These are phyloP conservation scores for Ilex paraguariensis DNA, from an alignment of 305 asterid species.

Conservation along the genomic window DNA sequence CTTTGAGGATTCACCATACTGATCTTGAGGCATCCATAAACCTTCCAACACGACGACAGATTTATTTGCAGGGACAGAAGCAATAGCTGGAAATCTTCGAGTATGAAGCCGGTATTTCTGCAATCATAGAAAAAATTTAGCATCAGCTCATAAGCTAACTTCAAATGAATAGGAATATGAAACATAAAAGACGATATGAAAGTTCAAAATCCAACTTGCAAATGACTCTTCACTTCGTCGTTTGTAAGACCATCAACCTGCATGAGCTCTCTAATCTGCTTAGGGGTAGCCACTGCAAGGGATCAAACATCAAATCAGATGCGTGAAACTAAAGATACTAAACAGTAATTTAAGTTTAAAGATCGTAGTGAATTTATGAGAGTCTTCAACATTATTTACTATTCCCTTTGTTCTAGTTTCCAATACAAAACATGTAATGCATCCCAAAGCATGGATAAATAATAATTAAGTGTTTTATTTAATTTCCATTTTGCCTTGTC, in stretches of 20 bases:
- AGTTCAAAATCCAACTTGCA: constrained; percentile 27
- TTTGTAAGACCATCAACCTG: constrained; percentile 44
- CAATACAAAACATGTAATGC: no score
- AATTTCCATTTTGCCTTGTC: no score
- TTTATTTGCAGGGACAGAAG: background rate
- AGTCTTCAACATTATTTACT: no score
- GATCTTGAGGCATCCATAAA: constrained; percentile 14
- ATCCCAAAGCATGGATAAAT: no score
- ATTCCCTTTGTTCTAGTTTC: no score
- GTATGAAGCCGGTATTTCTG: constrained; percentile 43
- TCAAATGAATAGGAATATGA: no score
- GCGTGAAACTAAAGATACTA: background rate
- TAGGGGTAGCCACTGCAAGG: constrained; percentile 44
- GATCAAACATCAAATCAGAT: background rate
- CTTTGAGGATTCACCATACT: constrained; percentile 2
- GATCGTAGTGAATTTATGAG: no score
- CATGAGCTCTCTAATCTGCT: constrained; percentile 41
- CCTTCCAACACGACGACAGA: background rate
- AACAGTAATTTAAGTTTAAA: no score
- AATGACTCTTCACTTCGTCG: constrained; percentile 51
- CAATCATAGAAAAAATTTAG: background rate
- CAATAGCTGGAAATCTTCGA: constrained; percentile 15
- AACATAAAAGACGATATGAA: no score
- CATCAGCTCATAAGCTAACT: background rate
- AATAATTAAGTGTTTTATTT: no score